Evolutionary conservation across 78 protist species (phyloP).

Genomic region (Dictyostelium brefeldianum): DNA sequence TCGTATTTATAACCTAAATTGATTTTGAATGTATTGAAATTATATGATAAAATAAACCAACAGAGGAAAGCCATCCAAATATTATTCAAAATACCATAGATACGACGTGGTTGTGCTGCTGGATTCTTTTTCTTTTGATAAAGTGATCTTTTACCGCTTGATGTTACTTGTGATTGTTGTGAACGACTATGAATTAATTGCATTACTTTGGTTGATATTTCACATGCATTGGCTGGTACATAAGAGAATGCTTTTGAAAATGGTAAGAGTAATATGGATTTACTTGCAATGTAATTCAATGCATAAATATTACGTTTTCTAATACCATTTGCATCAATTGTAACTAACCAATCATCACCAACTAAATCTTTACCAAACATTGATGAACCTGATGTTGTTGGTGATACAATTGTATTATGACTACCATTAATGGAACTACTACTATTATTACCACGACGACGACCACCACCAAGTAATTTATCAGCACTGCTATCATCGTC

Average conservation of each 20-base stretch:
- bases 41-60: conserved; percentile 49
- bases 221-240: not conserved
- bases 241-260: not conserved
- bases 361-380: not conserved
- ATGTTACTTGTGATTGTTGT: conserved; percentile 13
- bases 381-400: not conserved
- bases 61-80: conserved; percentile 31
- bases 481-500: not conserved
- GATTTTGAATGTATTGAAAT: conserved; percentile 21
- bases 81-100: not conserved
- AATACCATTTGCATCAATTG: conserved; percentile 44
- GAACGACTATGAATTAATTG: not conserved
- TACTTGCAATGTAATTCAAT: conserved; percentile 11
- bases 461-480: not conserved
- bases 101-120: not conserved
- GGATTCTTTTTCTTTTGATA: conserved; percentile 34
- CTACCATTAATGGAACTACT: not conserved
- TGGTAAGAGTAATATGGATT: conserved; percentile 47
- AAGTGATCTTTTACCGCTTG: not conserved
- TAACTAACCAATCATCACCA: conserved; percentile 69
- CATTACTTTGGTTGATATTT: not conserved
- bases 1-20: not conserved
- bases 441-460: not conserved
- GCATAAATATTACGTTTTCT: conserved; percentile 34
- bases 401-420: not conserved